Evolutionary conservation across 2,329 filamentous ascomycete species (phyloP).

Genomic region (Phaeophleospora eucalypticola): DNA sequence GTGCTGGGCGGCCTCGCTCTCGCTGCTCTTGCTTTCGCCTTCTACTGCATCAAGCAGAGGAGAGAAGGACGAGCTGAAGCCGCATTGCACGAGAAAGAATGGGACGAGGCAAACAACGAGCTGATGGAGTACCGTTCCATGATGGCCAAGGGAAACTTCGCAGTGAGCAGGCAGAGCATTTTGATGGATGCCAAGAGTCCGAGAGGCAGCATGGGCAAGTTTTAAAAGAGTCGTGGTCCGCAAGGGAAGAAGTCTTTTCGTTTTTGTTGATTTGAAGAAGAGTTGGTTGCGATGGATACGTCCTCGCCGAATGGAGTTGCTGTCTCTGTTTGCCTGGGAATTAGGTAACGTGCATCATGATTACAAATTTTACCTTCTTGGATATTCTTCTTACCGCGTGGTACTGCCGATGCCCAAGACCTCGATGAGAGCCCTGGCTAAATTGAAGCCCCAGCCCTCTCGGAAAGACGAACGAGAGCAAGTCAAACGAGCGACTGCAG

Average conservation of each 20-base stretch:
- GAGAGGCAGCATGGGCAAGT: not conserved
- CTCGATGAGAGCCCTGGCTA: no score
- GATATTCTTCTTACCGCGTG: not conserved
- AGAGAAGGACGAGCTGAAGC: slow-evolving; percentile 48
- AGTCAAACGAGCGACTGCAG: no score
- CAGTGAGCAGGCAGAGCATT: slow-evolving; percentile 16
- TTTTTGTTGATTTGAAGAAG: no score
- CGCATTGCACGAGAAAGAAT: slow-evolving; percentile 45
- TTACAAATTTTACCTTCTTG: no score
- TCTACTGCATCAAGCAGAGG: slow-evolving; percentile 50
- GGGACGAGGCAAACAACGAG: slow-evolving; percentile 39
- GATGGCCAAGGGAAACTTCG: slow-evolving; percentile 29
- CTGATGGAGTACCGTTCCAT: slow-evolving; percentile 28
- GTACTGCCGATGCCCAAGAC: no score
- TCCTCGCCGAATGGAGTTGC: not conserved
- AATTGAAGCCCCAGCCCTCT: no score
- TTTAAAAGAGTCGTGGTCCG: not conserved
- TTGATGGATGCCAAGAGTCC: slow-evolving; percentile 16
- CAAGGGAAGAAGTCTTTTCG: not conserved
- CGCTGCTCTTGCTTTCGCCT: slow-evolving; percentile 31
- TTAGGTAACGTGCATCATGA: not conserved
- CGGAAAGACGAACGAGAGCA: no score
- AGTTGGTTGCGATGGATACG: not conserved
- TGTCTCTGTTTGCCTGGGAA: not conserved
- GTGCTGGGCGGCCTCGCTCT: slow-evolving; percentile 41